These are phyloP conservation scores for Ogataea kodamae DNA, from an alignment of 805 yeast genomes.

Conservation along the genomic window DNA sequence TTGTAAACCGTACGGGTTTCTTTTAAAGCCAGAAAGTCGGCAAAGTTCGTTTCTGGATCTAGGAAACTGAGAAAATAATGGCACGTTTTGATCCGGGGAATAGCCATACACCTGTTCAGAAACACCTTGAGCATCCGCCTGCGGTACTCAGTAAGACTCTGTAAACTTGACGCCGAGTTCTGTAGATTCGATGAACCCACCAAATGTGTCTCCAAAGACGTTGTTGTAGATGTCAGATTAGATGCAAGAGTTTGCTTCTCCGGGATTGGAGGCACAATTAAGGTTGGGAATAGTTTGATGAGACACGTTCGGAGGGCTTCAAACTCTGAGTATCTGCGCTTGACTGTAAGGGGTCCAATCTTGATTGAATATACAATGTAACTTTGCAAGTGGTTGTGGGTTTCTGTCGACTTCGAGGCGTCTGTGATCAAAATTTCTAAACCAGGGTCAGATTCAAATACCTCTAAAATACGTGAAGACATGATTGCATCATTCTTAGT, in stretches of 20 bases:
- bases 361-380: slow-evolving; percentile 82
- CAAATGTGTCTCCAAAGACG: slow-evolving; percentile 20
- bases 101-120: slow-evolving; percentile 66
- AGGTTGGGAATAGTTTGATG: slow-evolving; percentile 70
- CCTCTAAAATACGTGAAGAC: slow-evolving; percentile 26
- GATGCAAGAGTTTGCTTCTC: slow-evolving; percentile 63
- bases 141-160: slow-evolving; percentile 49
- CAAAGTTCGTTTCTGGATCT: slow-evolving; percentile 83
- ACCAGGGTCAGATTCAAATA: slow-evolving; percentile 17
- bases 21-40: slow-evolving; percentile 61
- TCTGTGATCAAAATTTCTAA: slow-evolving; percentile 49
- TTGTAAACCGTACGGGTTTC: slow-evolving; percentile 51
- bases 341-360: slow-evolving; percentile 56
- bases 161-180: slow-evolving; percentile 7
- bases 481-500: slow-evolving; percentile 22
- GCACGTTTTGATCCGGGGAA: slow-evolving; percentile 52
- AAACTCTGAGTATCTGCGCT: slow-evolving; percentile 89
- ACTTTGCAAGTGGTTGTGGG: slow-evolving; percentile 41
- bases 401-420: slow-evolving; percentile 84
- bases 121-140: slow-evolving; percentile 74
- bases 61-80: slow-evolving; percentile 71
- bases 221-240: slow-evolving; percentile 30
- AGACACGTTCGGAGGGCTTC: slow-evolving; percentile 75
- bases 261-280: slow-evolving; percentile 91
- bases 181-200: slow-evolving; percentile 4